Conservation (phyloP, 2,329 filamentous ascomycete species). For the Aspergillus clavatus region DNA sequence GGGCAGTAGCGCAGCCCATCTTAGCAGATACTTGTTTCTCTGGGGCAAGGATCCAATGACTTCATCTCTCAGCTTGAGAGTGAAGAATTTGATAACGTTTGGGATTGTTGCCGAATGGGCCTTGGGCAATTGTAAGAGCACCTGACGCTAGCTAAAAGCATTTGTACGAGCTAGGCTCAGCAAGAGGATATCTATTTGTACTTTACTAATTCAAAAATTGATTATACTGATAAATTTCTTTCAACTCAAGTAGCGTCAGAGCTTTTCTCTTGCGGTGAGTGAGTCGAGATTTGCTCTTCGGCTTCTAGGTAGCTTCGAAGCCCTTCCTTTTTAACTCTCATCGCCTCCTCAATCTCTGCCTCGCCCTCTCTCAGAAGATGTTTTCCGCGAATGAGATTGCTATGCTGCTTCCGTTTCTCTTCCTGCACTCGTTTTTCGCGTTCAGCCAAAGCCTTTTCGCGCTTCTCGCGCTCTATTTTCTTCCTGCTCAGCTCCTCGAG, state of each 20-base stretch:
- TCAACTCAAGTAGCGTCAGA: conserved; percentile 1
- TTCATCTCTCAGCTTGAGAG: background rate
- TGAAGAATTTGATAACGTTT: background rate
- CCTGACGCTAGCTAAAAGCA: background rate
- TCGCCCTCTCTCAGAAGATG: conserved; percentile 41
- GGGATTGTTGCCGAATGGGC: background rate
- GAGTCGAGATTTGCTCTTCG: conserved; percentile 13
- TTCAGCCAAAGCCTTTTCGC: conserved; percentile 42
- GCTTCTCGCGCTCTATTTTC: conserved; percentile 38
- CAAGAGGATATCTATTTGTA: background rate
- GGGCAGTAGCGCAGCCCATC: background rate
- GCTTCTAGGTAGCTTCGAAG: conserved; percentile 38
- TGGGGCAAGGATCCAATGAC: background rate
- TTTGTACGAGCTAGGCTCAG: background rate
- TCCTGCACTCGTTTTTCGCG: conserved; percentile 41
- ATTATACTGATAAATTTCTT: background rate
- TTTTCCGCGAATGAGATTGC: conserved; percentile 39
- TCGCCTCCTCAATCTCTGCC: conserved; percentile 41
- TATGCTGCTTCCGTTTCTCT: conserved; percentile 38
- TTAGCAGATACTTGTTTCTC: background rate
- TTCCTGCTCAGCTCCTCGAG: conserved; percentile 35
- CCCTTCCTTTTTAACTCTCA: conserved; percentile 40
- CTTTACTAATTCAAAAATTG: background rate
- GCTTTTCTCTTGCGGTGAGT: conserved; percentile 6
- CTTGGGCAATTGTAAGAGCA: no score